These are phyloP conservation scores for Leptographium radiaticola DNA, from an alignment of 2,329 filamentous ascomycete species.

Conservation along the genomic window DNA sequence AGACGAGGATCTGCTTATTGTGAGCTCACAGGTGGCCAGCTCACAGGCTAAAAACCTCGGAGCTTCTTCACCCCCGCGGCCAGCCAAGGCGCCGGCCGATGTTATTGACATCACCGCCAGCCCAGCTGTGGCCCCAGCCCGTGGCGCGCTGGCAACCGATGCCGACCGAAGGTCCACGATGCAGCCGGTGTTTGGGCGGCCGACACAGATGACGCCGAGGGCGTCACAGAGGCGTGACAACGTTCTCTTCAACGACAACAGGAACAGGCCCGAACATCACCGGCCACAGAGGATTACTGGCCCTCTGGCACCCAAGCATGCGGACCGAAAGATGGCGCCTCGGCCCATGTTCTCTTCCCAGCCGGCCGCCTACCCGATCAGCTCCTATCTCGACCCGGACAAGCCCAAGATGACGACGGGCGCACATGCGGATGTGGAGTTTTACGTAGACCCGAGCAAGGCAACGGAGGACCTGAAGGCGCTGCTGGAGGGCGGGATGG, in stretches of 20 bases:
- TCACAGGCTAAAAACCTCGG: conserved; percentile 8
- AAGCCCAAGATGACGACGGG: not conserved
- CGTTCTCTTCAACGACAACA: conserved; percentile 36
- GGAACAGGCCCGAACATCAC: conserved; percentile 43
- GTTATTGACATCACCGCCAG: conserved; percentile 19
- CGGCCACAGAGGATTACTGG: conserved; percentile 33
- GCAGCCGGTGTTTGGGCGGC: conserved; percentile 18
- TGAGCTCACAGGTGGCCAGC: conserved; percentile 20
- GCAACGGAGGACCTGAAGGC: conserved; percentile 69
- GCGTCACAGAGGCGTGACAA: conserved; percentile 42
- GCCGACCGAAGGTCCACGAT: conserved; percentile 7
- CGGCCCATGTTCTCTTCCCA: conserved; percentile 28
- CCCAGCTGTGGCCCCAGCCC: conserved; percentile 7
- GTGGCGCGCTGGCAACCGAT: not conserved
- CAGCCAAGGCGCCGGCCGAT: conserved; percentile 21
- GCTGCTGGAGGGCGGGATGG: conserved; percentile 67
- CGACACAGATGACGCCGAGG: conserved; percentile 23
- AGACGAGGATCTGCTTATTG: conserved; percentile 23
- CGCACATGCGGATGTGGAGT: conserved; percentile 8
- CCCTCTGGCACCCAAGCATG: conserved; percentile 32
- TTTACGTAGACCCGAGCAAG: conserved; percentile 58
- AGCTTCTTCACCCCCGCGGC: conserved; percentile 20
- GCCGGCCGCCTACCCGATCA: conserved; percentile 10
- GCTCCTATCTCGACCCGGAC: conserved; percentile 12
- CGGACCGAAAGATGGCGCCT: conserved; percentile 33